Conservation (phyloP, 2,329 filamentous ascomycete genomes). For the Trichoderma citrinoviride region DNA sequence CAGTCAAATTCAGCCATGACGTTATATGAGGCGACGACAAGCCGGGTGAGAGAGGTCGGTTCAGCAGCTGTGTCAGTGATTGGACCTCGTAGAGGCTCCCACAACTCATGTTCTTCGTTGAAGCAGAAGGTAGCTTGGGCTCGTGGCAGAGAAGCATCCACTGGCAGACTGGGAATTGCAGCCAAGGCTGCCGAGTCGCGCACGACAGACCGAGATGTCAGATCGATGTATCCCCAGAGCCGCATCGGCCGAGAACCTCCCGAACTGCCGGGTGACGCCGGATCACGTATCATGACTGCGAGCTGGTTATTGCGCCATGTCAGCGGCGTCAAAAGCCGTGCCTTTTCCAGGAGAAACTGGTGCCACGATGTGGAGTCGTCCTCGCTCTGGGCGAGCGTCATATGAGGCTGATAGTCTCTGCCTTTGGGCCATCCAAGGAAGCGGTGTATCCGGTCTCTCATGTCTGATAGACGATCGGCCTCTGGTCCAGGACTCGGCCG, state of each 20-base stretch:
- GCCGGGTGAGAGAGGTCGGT: background rate
- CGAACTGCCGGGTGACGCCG: conserved; percentile 29
- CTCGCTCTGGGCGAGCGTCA: conserved; percentile 60
- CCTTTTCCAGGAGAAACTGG: conserved; percentile 53
- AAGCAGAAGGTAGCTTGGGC: background rate
- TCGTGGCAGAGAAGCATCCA: background rate
- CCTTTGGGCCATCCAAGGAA: conserved; percentile 35
- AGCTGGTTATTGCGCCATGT: conserved; percentile 50
- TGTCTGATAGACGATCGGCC: conserved; percentile 29
- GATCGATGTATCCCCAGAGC: conserved; percentile 52
- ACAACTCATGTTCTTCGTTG: background rate
- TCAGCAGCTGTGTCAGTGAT: background rate
- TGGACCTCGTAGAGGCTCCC: background rate
- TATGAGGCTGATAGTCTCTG: conserved; percentile 43
- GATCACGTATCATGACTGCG: conserved; percentile 52
- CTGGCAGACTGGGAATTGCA: background rate
- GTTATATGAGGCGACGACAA: conserved; percentile 52
- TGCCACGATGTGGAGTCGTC: conserved; percentile 45
- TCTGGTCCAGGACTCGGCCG: conserved; percentile 26
- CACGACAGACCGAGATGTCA: conserved; percentile 25
- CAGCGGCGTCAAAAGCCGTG: conserved; percentile 45
- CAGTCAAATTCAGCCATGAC: conserved; percentile 51
- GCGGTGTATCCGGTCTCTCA: conserved; percentile 38
- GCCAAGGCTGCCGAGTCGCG: background rate
- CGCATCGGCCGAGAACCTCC: conserved; percentile 49